phyloP scores from a whole-genome alignment of 1,139 yeast species.

The Geotrichum carabidarum region DNA sequence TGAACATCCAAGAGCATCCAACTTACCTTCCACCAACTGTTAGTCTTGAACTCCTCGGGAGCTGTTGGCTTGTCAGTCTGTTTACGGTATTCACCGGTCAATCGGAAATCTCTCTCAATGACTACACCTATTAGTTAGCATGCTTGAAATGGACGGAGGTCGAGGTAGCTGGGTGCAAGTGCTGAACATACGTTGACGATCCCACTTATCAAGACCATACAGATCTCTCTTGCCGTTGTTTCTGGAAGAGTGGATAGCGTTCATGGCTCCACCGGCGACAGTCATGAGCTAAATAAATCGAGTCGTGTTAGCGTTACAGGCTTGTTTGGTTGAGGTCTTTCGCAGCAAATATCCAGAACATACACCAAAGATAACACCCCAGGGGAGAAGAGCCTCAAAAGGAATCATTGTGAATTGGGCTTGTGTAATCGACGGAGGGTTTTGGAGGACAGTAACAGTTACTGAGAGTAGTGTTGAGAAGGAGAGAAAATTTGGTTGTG shows the following conservation, averaged over 20 bases:
- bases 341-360: constrained; percentile 25
- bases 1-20: background rate
- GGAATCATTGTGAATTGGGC: constrained; percentile 49
- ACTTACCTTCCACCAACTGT: constrained; percentile 43
- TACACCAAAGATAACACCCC: constrained; percentile 56
- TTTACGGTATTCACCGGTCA: constrained; percentile 70
- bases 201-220: constrained; percentile 57
- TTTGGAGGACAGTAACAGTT: background rate
- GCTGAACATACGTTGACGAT: constrained; percentile 38
- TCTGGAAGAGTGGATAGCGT: constrained; percentile 46
- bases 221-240: constrained; percentile 54
- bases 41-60: constrained; percentile 63
- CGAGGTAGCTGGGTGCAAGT: background rate
- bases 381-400: constrained; percentile 66
- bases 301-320: background rate
- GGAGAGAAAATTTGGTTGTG: constrained; percentile 8
- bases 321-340: background rate
- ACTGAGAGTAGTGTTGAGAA: background rate
- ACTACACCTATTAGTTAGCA: constrained; percentile 32
- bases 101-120: constrained; percentile 67
- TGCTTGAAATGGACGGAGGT: background rate
- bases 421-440: background rate
- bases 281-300: constrained; percentile 40
- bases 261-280: constrained; percentile 50
- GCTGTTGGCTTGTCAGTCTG: constrained; percentile 66